Percentiles rank a stretch among this genome's conserved stretches.
These are phyloP conservation scores for Cenchrus purpureus DNA, from an alignment of 176 grass and related monocot species.

Conservation along the genomic window DNA sequence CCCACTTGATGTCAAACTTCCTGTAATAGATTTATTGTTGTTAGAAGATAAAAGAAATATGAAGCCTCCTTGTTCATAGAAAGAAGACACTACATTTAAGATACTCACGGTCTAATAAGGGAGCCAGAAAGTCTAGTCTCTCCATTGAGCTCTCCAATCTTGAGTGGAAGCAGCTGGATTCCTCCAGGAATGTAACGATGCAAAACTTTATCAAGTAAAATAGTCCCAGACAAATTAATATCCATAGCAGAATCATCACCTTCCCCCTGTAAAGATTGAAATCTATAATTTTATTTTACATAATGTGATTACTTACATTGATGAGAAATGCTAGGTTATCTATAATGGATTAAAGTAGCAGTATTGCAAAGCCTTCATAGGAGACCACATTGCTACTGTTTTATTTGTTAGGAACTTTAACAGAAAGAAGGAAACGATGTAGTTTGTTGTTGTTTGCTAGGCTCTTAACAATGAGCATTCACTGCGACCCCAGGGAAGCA, in stretches of 20 bases:
- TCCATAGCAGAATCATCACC: conserved; percentile 90
- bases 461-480: not conserved
- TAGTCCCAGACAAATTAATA: conserved; percentile 96
- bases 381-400: not conserved
- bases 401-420: conserved; percentile 10
- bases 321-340: conserved; percentile 26
- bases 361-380: conserved; percentile 15
- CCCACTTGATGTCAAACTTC: conserved; percentile 99
- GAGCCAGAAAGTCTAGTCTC: conserved; percentile 97
- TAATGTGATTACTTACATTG: conserved; percentile 32
- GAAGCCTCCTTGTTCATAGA: conserved; percentile 3
- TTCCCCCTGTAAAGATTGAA: conserved; percentile 71
- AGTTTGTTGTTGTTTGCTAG: not conserved
- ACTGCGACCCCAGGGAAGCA: conserved; percentile 12
- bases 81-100: conserved; percentile 11
- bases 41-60: conserved; percentile 37
- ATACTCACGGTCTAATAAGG: conserved; percentile 88
- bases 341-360: not conserved
- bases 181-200: conserved; percentile 79
- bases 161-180: conserved; percentile 72
- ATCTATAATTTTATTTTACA: conserved; percentile 46
- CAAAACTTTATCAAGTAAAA: conserved; percentile 93
- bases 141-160: conserved; percentile 97
- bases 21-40: conserved; percentile 38
- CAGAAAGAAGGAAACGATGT: not conserved